Base-by-base conservation (phyloP, 257 asterid species). In the Petrea volubilis region DNA sequence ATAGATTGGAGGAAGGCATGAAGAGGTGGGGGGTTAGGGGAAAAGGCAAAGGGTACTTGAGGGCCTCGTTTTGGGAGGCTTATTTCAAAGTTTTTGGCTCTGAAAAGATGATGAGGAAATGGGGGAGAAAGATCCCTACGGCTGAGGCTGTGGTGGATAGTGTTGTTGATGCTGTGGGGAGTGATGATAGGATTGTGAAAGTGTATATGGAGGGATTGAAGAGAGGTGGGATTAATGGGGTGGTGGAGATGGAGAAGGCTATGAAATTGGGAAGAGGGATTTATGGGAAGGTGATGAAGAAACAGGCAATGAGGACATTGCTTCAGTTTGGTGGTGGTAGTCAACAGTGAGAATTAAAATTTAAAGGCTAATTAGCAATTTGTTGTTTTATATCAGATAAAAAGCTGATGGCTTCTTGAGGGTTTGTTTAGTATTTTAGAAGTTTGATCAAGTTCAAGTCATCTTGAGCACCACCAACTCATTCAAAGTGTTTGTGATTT, bases 1-100 rank as follows among this genome's bases (percentile, higher is more conserved):
- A 77, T 63, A 74, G 88, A 71, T 77, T 93, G 81, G 98, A 93
- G 78, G 98, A 93, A 77, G 79, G 82, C 24, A 85, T 90, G 85
- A 88, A 84, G 80, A 86, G 89, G 70, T 81, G 86, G 88, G 40
- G 55, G 84, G 90, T 87, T 2, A 85, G 90, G 62, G 98, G 94
- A 17, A 87, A 71, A 52, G 96, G 86, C 27, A 93, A 88, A 73
- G 97, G 97, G 55, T 83, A 71, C 38, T 57, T 88, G 83, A 85
- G 96, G 82, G 90, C 96, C 17, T 93, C 97, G 12, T 85, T 84
- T 71, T 93, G 98, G 98, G 77, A 62, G 17, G 92, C 90, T n/a
- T 93, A 90, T 75, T 53, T 58, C 2, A 80, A 78, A 7, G 85
- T 83, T 40, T 84, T 66, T 59, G 84, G 81, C 10, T 88, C 92